phyloP scores from a whole-genome alignment of 352 stramenopile genomes.

The Phytophthora pistaciae region DNA sequence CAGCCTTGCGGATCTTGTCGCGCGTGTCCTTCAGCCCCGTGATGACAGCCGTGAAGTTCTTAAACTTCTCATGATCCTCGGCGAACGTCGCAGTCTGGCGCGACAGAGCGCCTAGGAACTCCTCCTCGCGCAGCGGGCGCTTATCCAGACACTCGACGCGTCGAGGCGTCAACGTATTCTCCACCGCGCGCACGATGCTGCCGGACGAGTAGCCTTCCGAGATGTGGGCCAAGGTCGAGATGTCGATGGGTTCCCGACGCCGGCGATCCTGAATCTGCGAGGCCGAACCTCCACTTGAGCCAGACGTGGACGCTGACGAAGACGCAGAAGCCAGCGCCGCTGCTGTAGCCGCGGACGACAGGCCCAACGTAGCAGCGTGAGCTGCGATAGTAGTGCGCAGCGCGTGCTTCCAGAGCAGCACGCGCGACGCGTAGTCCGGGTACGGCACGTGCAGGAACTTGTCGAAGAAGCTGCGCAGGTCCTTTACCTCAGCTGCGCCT shows the following conservation, averaged over 20 bases:
- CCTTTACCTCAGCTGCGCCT: conserved; percentile 84
- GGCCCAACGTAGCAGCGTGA: conserved; percentile 40
- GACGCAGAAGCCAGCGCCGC: conserved; percentile 33
- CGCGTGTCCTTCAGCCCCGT: conserved; percentile 80
- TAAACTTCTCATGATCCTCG: conserved; percentile 82
- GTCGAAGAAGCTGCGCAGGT: conserved; percentile 93
- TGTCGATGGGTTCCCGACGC: conserved; percentile 67
- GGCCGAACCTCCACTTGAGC: conserved; percentile 2
- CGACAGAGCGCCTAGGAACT: conserved; percentile 88
- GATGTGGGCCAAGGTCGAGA: conserved; percentile 92
- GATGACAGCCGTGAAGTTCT: conserved; percentile 77
- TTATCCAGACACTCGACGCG: conserved; percentile 85
- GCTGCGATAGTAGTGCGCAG: conserved; percentile 63
- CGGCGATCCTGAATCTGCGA: conserved; percentile 24
- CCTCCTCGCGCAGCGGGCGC: conserved; percentile 77
- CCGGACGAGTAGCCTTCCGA: conserved; percentile 93
- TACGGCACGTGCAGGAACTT: conserved; percentile 94
- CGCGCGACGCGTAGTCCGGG: conserved; percentile 91
- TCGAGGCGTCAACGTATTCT: conserved; percentile 81
- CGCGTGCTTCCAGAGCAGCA: conserved; percentile 91
- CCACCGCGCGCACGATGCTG: conserved; percentile 80
- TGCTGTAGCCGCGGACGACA: conserved; percentile 26
- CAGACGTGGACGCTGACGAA: conserved; percentile 22
- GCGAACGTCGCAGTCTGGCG: conserved; percentile 69
- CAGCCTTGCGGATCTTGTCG: conserved; percentile 72